A percentile compares a stretch with the other conserved stretches of the same genome.
These are phyloP conservation scores for Trichoderma endophyticum DNA, from an alignment of 2,329 filamentous ascomycete species.

Conservation along the genomic window DNA sequence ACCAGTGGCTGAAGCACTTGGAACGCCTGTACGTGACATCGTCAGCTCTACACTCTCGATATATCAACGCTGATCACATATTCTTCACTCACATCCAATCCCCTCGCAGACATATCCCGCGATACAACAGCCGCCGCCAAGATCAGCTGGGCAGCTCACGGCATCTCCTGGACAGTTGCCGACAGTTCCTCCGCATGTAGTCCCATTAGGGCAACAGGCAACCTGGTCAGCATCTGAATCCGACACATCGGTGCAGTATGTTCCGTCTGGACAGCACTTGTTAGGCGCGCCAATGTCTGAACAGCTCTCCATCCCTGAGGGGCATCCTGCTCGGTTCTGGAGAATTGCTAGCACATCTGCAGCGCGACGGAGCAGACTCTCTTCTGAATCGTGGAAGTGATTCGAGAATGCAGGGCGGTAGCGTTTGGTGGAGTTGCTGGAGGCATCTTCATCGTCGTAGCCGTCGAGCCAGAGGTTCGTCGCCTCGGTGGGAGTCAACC, in stretches of 20 bases:
- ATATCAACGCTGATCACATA: background rate
- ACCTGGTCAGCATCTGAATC: constrained; percentile 64
- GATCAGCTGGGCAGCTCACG: constrained; percentile 59
- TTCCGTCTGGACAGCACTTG: constrained; percentile 67
- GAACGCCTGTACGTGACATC: constrained; percentile 29
- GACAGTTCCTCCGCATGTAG: constrained; percentile 61
- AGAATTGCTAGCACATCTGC: constrained; percentile 47
- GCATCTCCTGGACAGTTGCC: constrained; percentile 60
- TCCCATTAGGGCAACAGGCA: constrained; percentile 69
- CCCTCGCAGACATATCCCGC: constrained; percentile 67
- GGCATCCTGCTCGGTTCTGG: constrained; percentile 63
- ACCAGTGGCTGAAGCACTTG: constrained; percentile 32
- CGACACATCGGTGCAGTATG: constrained; percentile 62
- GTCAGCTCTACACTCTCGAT: background rate
- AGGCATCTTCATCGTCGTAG: constrained; percentile 27
- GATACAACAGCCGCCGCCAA: constrained; percentile 75
- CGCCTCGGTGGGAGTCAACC: constrained; percentile 29
- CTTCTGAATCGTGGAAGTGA: constrained; percentile 37
- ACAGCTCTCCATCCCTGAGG: constrained; percentile 63
- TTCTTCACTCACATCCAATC: constrained; percentile 61
- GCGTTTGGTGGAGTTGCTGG: constrained; percentile 24
- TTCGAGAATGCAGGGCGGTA: constrained; percentile 52
- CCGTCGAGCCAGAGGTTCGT: constrained; percentile 30
- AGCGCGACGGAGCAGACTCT: constrained; percentile 40
- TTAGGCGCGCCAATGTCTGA: constrained; percentile 61